Percentiles rank a stretch among this genome's conserved stretches.
Evolutionary conservation across 2,329 filamentous ascomycete species (phyloP).

Genomic region (Cladorrhinum sp.): DNA sequence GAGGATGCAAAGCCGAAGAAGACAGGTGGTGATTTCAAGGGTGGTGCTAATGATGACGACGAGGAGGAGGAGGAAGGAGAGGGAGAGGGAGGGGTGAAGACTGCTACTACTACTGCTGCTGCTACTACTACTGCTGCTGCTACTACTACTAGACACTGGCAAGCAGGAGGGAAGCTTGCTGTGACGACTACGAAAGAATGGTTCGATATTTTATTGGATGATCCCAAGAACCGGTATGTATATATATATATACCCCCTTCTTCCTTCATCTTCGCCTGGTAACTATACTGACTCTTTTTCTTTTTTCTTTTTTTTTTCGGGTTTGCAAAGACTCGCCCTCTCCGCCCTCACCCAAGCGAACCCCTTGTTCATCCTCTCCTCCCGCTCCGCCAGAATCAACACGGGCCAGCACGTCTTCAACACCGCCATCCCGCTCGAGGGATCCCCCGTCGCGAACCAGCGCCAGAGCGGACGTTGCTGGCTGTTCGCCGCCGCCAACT

Average conservation of each 20-base stretch:
- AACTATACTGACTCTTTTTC: too few species aligned
- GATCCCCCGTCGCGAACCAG: slow-evolving; percentile 81
- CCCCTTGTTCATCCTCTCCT: slow-evolving; percentile 63
- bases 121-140: too few species aligned
- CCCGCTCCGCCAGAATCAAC: slow-evolving; percentile 57
- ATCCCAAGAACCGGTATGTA: slow-evolving; percentile 64
- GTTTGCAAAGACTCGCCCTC: slow-evolving; percentile 61
- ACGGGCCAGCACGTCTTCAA: slow-evolving; percentile 78
- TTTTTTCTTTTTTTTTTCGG: neutral
- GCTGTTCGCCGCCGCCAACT: slow-evolving; percentile 91
- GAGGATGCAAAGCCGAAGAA: too few species aligned
- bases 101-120: too few species aligned
- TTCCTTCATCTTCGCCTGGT: too few species aligned
- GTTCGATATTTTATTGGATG: slow-evolving; percentile 59
- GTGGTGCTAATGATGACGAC: too few species aligned
- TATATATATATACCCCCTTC: neutral
- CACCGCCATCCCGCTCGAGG: slow-evolving; percentile 76
- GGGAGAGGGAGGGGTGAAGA: neutral
- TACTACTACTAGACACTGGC: slow-evolving; percentile 22
- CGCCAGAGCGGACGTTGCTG: slow-evolving; percentile 79
- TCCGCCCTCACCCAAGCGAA: slow-evolving; percentile 67
- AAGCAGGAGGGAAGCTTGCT: slow-evolving; percentile 48
- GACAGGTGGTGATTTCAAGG: too few species aligned
- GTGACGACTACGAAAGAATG: slow-evolving; percentile 52
- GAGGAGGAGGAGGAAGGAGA: neutral